Conservation (phyloP, 345 rosid species). For the Salix purpurea region DNA sequence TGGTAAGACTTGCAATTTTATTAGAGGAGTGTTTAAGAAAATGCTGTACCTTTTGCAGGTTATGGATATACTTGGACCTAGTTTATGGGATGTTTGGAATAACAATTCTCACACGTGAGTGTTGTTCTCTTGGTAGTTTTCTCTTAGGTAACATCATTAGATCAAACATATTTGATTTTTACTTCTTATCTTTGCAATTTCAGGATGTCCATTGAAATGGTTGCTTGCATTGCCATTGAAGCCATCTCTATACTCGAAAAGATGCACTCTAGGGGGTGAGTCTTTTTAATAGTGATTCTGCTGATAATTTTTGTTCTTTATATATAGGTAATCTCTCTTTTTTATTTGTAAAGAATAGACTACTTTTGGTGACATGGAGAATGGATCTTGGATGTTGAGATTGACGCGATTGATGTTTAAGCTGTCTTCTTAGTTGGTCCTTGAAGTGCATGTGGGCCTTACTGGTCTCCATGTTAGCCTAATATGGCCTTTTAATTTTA, state of each 20-base stretch:
- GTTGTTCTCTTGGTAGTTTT: neutral
- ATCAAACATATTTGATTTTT: neutral
- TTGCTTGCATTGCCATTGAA: conserved; percentile 89
- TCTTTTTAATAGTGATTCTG: conserved; percentile 14
- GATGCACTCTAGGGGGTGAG: conserved; percentile 82
- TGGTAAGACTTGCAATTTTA: neutral
- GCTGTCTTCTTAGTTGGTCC: neutral
- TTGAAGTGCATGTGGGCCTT: neutral
- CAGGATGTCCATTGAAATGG: conserved; percentile 86
- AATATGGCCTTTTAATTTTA: neutral
- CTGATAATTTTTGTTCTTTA: neutral
- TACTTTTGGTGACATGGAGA: neutral
- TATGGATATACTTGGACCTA: conserved; percentile 90
- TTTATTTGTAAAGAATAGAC: neutral
- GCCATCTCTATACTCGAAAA: conserved; percentile 86
- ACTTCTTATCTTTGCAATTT: conserved; percentile 7
- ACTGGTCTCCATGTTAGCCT: neutral
- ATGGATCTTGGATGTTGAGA: neutral
- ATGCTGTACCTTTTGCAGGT: conserved; percentile 41
- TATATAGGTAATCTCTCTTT: too few species aligned
- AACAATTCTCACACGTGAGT: conserved; percentile 61
- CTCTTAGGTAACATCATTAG: neutral
- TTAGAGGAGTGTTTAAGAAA: neutral
- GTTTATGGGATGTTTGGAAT: conserved; percentile 86
- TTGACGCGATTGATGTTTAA: neutral